Evolutionary conservation across 1,284 basidiomycete genomes (phyloP), one percentile per base, ranked within the genome.

Genomic region (Ustilago sp.): DNA sequence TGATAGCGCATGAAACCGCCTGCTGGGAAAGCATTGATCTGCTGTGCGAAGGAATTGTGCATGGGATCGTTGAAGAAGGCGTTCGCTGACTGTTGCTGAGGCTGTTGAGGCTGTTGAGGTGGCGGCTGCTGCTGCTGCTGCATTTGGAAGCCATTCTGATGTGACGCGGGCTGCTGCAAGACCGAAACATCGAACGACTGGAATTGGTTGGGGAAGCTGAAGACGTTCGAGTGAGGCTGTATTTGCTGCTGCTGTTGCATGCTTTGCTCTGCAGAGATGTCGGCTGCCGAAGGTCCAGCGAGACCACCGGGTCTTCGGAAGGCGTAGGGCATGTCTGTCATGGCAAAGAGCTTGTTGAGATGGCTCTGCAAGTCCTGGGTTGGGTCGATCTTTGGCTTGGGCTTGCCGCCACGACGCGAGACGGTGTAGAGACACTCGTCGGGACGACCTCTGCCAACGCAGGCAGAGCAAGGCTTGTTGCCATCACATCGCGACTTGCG

Each of bases 401-500:
- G 82, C 65, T 82, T 82, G 39, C 80, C 82, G 28, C 82, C 82
- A 34, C 82, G 77, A 47, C 82, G 64, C 8, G 80, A 82, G 38
- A 82, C 65, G 2, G 82, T 83, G 75, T 78, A 83, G 45, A 79
- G 66, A 59, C 82, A 83, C 38, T 83, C 82, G 50, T 82, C 79
- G 1, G 64, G 63, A 39, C 74, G 75, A 0, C 74, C 78, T 34
- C 81, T 62, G 35, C 63, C 76, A 6, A 80, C 68, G 48, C 82
- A 83, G 23, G 81, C 74, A 28, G 74, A 74, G 55, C 82, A 83
- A 0, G 82, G 82, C 48, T 81, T 79, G 62, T 79, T 81, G 48
- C 82, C 82, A 31, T 83, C 82, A 52, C 82, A 83, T 60, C 80
- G 66, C 50, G 82, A 83, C 60, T 83, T 83, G 62, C 78, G 67